A percentile compares a stretch with the other conserved stretches of the same genome.
phyloP scores from a whole-genome alignment of 2,329 filamentous ascomycete species.

The Fusarium domesticum region DNA sequence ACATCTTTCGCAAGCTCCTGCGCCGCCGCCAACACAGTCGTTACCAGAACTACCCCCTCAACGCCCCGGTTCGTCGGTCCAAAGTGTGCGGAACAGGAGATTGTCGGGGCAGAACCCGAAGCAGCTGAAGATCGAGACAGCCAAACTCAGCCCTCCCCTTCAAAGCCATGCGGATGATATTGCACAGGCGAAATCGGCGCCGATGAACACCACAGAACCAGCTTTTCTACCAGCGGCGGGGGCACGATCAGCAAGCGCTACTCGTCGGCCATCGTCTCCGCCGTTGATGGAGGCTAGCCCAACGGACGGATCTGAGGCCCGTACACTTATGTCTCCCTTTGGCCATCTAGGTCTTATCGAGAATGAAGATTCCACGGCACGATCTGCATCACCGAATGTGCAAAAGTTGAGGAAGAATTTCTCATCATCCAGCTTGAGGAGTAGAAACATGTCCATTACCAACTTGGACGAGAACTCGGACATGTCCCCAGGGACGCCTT shows the following conservation, averaged over 20 bases:
- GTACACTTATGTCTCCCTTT: conserved; percentile 31
- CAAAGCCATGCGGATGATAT: conserved; percentile 13
- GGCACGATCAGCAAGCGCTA: conserved; percentile 6
- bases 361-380: conserved; percentile 38
- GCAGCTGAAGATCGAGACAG: conserved; percentile 85
- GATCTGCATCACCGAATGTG: conserved; percentile 53
- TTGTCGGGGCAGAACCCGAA: conserved; percentile 77
- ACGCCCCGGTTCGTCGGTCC: conserved; percentile 33
- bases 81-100: conserved; percentile 69
- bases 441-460: conserved; percentile 68
- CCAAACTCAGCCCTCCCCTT: conserved; percentile 29
- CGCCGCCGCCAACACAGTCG: conserved; percentile 50
- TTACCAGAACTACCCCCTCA: conserved; percentile 43
- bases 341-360: conserved; percentile 34
- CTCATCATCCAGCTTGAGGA: conserved; percentile 67
- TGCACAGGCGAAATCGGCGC: conserved; percentile 13
- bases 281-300: conserved; percentile 28
- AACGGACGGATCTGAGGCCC: conserved; percentile 24
- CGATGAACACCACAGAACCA: conserved; percentile 8
- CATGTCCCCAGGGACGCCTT: conserved; percentile 69
- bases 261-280: conserved; percentile 26
- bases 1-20: conserved; percentile 25
- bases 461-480: conserved; percentile 61
- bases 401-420: conserved; percentile 60
- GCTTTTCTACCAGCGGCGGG: conserved; percentile 6